Evolutionary conservation across 441 rosid genomes (phyloP), one percentile per base, ranked within the genome.

Genomic region (Bocquillonia castaneifolia): DNA sequence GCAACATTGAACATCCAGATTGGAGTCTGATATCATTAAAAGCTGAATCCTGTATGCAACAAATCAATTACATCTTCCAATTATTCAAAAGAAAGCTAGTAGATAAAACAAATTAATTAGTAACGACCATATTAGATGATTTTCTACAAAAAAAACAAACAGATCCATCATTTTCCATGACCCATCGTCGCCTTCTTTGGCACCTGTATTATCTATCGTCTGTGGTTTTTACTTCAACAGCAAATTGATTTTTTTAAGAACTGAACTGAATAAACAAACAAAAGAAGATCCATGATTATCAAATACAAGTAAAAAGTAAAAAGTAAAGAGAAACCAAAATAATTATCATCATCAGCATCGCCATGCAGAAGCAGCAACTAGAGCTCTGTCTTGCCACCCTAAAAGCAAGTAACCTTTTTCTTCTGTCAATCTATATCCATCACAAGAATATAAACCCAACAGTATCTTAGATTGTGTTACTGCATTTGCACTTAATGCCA

Each of bases 391-490:
- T 73, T 79, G 87, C 90, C 92, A 81, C n/a, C 86, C 88, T 61
- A 87, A 75, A 12, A 85, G 86, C 84, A 84, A 76, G 77, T 88
- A 82, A 13, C 90, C 88, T n/a, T 77, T 81, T 61, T 82, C 90
- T 68, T 84, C 87, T 1, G 86, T 82, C 73, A 87, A 76, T 51
- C 84, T 71, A 39, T 82, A 85, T 25, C 90, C 85, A 34, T 78
- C 85, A 23, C 90, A 77, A 0, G 90, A 74, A 59, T 85, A 82
- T 62, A 85, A 70, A 18, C 85, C 84, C 23, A 82, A 55, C 65
- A 84, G 64, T n/a, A 80, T 81, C 78, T 81, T 87, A 6, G 86
- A 85, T 63, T 84, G 92, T 15, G 88, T 82, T 68, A 78, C 86
- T 9, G 88, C 90, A 51, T 85, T 87, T 66, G 85, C 77, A 71